Base-by-base conservation (phyloP, 495 filamentous ascomycete genomes). In the Aspergillus kassunensis region DNA sequence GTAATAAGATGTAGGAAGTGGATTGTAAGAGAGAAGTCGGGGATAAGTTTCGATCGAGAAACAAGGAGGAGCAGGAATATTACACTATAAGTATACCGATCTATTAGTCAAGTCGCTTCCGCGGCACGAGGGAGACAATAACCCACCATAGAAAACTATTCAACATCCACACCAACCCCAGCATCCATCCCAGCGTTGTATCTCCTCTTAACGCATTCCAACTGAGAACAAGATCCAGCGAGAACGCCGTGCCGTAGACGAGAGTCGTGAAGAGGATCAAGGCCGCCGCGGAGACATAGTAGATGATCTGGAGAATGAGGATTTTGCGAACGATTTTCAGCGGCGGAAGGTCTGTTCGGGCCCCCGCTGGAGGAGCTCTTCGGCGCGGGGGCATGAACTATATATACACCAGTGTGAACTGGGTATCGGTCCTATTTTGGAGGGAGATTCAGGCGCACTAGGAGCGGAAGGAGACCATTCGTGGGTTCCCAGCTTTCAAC, bases 1-100 rank as follows among this genome's bases (percentile, higher is more conserved):
- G 88, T 66, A 48, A 95, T 53, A n/a, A 96, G 79, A 58, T 97
- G 90, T 25, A 97, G 72, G 68, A 87, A 81, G 72, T 96, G 90
- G 20, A 93, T 79, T 1, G 93, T 95, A 19, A 97, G 77, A 6
- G 89, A 85, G 66, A 99, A 99, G 66, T 99, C 93, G 53, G 87
- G 88, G 27, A 97, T 85, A 30, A 96, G 83, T 63, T 97, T 97
- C 21, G 86, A 90, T 47, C 91, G 88, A 24, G 85, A 85, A 55
- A 96, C 82, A 51, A 96, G 74, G 44, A 90, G 67, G 27, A 91
- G 78, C 30, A 93, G 80, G n/a, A 87, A 84, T 24, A 92, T 78
- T 13, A 88, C 83, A 54, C 72, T 75, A 37, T 11, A 4, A 27
- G n/a, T n/a, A n/a, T n/a, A n/a, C n/a, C n/a, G 4, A 27, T 27